Evolutionary conservation across 2,329 filamentous ascomycete genomes (phyloP), one percentile per base, ranked within the genome.

Genomic region (Monosporascus sp.): DNA sequence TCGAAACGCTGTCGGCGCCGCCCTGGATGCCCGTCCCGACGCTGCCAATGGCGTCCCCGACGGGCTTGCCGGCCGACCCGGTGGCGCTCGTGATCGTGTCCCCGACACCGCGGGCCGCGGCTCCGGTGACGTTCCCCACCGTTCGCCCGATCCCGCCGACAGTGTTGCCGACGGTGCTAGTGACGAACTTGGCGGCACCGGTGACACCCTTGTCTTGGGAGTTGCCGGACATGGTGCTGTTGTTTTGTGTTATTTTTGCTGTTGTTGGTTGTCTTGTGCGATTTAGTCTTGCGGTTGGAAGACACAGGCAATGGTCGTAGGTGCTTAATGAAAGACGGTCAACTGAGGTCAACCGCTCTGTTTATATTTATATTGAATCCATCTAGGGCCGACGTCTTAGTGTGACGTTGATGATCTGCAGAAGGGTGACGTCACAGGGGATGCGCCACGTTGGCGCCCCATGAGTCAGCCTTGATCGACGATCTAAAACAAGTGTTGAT

Each of bases 1-100:
- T 70, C 8, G 73, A 71, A 20, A 80, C 69, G 49, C 64, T 64
- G 46, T 68, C 68, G 8, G 73, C 69, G 16, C 75, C 77, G 55
- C 70, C 64, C 63, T 79, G 71, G 1, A 79, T 59, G 1, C 76
- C 76, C 2, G 66, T 72, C 14, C 74, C 73, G 2, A 75, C 58
- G 58, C 67, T 73, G 1, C 71, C 66, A 24, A 80, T 52, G 0
- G 73, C 76, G 59, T 79, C 74, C 5, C 76, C 77, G n/a, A 80
- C 66, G 9, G 75, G 73, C 58, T 73, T 73, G 6, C 76, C 76
- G 16, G 71, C 64, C 22, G 69, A 75, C 0, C 76, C 76, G 1
- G 76, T 74, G 3, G 73, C 69, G 55, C 71, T 69, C 2, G 66
- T 75, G 58, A 79, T 71, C 19, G 76, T 78, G 60, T 78, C 67